Percentiles rank a stretch among this genome's conserved stretches.
Conservation (phyloP, 2,329 filamentous ascomycete genomes). For the Parafenestella ontariensis region DNA sequence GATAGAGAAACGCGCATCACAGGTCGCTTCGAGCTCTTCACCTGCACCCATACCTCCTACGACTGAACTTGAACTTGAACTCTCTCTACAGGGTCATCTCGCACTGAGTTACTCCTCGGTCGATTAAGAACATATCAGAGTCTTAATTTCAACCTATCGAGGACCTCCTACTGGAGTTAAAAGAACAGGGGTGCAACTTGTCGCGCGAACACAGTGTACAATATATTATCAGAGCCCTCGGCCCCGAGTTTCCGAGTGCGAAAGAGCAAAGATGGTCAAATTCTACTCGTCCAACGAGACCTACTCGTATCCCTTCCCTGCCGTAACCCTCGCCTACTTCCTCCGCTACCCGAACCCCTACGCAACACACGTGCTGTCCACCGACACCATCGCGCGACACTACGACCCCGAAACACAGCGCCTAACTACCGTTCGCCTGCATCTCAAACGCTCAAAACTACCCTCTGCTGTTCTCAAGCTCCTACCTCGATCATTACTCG, state of each 20-base stretch:
- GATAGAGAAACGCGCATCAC: constrained; percentile 32
- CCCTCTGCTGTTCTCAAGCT: constrained; percentile 78
- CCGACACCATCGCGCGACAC: constrained; percentile 78
- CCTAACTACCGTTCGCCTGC: constrained; percentile 78
- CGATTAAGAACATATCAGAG: too few species aligned
- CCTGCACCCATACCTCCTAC: constrained; percentile 1
- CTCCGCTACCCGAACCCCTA: constrained; percentile 89
- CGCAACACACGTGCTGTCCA: constrained; percentile 80
- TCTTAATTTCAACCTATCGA: too few species aligned
- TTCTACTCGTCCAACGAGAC: constrained; percentile 67
- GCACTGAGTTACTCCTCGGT: too few species aligned
- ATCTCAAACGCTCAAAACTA: constrained; percentile 81
- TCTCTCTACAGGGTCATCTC: too few species aligned
- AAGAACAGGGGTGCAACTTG: too few species aligned
- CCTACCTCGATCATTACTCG: constrained; percentile 72
- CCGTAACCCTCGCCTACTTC: constrained; percentile 88
- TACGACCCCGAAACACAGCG: constrained; percentile 77
- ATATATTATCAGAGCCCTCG: background rate
- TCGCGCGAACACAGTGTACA: too few species aligned
- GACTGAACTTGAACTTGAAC: too few species aligned
- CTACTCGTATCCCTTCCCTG: constrained; percentile 82
- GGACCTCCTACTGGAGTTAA: too few species aligned
- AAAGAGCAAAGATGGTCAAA: constrained; percentile 54
- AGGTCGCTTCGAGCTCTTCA: constrained; percentile 24
- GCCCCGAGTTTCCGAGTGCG: too few species aligned